A percentile compares a stretch with the other conserved stretches of the same genome.
phyloP scores from a whole-genome alignment of 1,284 basidiomycete genomes.

The Marasmius oreades region DNA sequence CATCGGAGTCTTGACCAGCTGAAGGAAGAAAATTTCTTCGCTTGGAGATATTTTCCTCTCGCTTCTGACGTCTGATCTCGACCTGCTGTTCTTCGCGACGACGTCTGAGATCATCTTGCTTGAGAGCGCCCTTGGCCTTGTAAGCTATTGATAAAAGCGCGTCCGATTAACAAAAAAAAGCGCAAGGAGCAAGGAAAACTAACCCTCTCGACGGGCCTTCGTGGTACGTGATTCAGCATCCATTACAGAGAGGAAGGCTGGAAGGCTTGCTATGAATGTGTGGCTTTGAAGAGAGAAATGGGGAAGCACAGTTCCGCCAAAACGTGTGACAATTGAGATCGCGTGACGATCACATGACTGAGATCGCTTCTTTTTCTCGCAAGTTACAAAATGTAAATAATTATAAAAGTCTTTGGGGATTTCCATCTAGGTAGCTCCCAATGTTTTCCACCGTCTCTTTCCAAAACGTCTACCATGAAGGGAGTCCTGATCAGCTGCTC shows the following conservation, averaged over 20 bases:
- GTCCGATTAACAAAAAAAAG: conserved; percentile 28
- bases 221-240: conserved; percentile 55
- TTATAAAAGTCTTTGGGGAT: conserved; percentile 8
- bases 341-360: conserved; percentile 6
- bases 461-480: conserved; percentile 31
- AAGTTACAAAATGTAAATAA: background rate
- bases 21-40: conserved; percentile 86
- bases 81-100: conserved; percentile 96
- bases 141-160: conserved; percentile 39
- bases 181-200: conserved; percentile 23
- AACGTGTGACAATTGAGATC: conserved; percentile 1
- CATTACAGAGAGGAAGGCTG: conserved; percentile 15
- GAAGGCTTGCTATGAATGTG: conserved; percentile 7
- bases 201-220: conserved; percentile 65
- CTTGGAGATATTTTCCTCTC: conserved; percentile 97
- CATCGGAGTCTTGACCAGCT: conserved; percentile 77
- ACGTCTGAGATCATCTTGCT: conserved; percentile 86
- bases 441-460: conserved; percentile 54
- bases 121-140: conserved; percentile 80
- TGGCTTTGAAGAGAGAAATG: conserved; percentile 9
- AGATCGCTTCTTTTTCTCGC: no score
- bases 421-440: conserved; percentile 14
- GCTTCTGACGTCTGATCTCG: conserved; percentile 94
- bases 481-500: background rate
- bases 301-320: conserved; percentile 4